Conservation (phyloP, 169 alveolate species). For the Pseudocohnilembus persalinus region DNA sequence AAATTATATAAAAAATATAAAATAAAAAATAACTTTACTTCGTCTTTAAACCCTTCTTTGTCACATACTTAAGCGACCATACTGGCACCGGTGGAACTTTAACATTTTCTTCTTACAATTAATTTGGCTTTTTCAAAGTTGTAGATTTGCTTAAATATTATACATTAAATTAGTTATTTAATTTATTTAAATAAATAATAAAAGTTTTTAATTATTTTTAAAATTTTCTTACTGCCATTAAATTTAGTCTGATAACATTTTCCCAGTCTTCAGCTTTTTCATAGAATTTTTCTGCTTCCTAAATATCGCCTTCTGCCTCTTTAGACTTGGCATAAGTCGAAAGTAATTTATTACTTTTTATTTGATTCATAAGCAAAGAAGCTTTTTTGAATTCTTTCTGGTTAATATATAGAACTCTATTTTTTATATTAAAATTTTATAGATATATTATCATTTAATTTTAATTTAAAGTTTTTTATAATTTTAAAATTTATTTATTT, state of each 20-base stretch:
- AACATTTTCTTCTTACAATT: conserved; percentile 53
- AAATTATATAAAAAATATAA: neutral
- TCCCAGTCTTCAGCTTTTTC: conserved; percentile 86
- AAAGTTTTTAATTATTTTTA: conserved; percentile 25
- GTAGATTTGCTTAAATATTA: conserved; percentile 14
- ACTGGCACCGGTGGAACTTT: conserved; percentile 76
- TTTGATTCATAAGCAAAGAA: conserved; percentile 74
- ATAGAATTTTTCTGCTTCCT: conserved; percentile 87
- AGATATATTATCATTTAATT: neutral
- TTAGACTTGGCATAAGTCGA: conserved; percentile 88
- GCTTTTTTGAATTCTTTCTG: conserved; percentile 77
- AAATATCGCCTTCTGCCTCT: conserved; percentile 81
- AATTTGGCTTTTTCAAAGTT: conserved; percentile 49
- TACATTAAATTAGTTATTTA: neutral
- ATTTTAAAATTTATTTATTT: no score
- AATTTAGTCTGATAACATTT: conserved; percentile 76
- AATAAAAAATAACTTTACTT: conserved; percentile 50
- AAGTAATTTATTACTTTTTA: conserved; percentile 83
- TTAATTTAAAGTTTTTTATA: no score
- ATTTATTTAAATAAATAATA: neutral
- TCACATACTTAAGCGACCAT: conserved; percentile 86
- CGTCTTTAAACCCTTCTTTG: conserved; percentile 79
- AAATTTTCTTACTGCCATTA: conserved; percentile 70
- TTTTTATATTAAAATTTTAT: no score
- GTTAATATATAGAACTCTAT: conserved; percentile 65